Evolutionary conservation across 2,329 filamentous ascomycete species (phyloP), one percentile per base, ranked within the genome.

Genomic region (Neophaeococcomyces aloes): DNA sequence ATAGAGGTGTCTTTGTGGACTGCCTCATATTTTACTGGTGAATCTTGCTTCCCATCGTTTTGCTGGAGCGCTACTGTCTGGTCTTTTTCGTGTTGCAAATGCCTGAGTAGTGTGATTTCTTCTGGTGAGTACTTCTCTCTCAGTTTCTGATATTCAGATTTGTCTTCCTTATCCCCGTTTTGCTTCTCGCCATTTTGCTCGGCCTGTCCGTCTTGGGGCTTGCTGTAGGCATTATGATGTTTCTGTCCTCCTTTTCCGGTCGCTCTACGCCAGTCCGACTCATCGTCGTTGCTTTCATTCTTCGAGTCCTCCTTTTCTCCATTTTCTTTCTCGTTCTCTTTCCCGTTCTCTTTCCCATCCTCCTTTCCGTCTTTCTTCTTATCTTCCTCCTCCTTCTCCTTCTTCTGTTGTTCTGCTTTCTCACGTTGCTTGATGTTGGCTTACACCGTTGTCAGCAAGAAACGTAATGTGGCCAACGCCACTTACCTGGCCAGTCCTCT

Each of bases 71-170:
- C 57, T 17, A 56, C 49, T 1, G 67, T 59, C 46, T 69, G 65
- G 8, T 65, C 58, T 31, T 62, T 65, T 51, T 74, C 71, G 6
- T 68, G 58, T 35, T 65, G 55, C 2, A 73, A 48, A n/a, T 54
- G 52, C 7, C 57, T 55, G 2, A 72, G 49, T 1, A 71, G 54
- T 3, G 65, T 61, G 19, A 67, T 63, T 48, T 74, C 64, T 47
- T 69, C 63, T 0, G 58, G 58, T 3, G 57, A 56, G 50, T 67
- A 69, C 36, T 61, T 58, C 45, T 62, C 54, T 2, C 50, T 51
- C 1, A 65, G 48, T 41, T 58, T 60, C 10, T 51, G 44, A 7
- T 51, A 45, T 19, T 55, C 44, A 4, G 46, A 46, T 7, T 51
- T 46, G 13, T 37, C 35, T 15, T 51, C 29, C 25, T 45, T 45